Conservation (phyloP, 495 filamentous ascomycete genomes). For the Talaromyces proteolyticus region DNA sequence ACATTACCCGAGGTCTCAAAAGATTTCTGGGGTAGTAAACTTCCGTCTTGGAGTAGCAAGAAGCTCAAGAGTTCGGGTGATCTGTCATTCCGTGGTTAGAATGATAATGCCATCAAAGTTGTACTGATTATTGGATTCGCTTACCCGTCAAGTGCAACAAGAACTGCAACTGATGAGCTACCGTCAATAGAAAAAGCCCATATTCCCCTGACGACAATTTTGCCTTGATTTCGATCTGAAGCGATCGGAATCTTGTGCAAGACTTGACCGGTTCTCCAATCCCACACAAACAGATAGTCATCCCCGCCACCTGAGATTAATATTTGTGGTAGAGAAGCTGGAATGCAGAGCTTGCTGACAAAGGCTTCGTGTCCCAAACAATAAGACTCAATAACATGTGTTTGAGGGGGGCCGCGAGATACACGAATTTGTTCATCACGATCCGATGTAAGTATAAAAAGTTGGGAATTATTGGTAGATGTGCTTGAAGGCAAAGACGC, state of each 20-base stretch:
- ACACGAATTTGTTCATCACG: conserved; percentile 96
- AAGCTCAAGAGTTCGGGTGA: conserved; percentile 58
- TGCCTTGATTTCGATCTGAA: conserved; percentile 12
- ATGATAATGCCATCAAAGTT: conserved; percentile 15
- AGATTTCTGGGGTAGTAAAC: conserved; percentile 38
- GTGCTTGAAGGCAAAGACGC: conserved; percentile 26
- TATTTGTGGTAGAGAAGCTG: conserved; percentile 42
- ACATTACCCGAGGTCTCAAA: conserved; percentile 53
- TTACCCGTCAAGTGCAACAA: conserved; percentile 69
- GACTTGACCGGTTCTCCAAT: conserved; percentile 58
- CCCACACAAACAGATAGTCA: conserved; percentile 69
- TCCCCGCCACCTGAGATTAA: conserved; percentile 88
- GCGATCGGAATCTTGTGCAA: conserved; percentile 41
- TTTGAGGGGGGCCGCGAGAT: conserved; percentile 74
- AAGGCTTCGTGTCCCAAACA: conserved; percentile 85
- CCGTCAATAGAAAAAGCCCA: conserved; percentile 23
- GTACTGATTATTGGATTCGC: conserved; percentile 10
- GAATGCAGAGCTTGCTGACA: conserved; percentile 66
- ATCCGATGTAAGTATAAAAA: conserved; percentile 83
- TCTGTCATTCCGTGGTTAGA: conserved; percentile 30
- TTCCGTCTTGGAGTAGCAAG: conserved; percentile 30
- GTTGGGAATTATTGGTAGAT: conserved; percentile 27
- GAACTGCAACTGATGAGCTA: conserved; percentile 22
- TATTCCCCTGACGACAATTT: conserved; percentile 29
- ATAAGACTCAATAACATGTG: conserved; percentile 81